A percentile compares a stretch with the other conserved stretches of the same genome.
Conservation (phyloP, 768 basidiomycete species). For the Naganishia randhawae region DNA sequence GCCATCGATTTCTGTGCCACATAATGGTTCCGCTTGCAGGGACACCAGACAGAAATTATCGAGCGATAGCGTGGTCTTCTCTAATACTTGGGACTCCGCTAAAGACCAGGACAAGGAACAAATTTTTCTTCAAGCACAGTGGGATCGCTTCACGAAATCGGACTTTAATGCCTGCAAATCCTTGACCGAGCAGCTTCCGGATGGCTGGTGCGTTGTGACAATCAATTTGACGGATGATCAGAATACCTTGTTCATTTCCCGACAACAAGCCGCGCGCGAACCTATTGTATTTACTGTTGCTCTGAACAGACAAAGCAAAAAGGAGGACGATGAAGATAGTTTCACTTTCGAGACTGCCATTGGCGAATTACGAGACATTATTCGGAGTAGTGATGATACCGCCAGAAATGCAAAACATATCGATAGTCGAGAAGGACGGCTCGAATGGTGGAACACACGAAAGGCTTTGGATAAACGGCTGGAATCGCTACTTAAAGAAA, state of each 20-base stretch:
- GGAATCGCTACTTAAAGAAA: slow-evolving; percentile 68
- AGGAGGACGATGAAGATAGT: slow-evolving; percentile 72
- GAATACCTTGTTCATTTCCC: slow-evolving; percentile 74
- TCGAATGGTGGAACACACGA: slow-evolving; percentile 82
- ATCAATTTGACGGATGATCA: slow-evolving; percentile 79
- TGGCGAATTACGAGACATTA: slow-evolving; percentile 71
- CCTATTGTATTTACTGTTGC: slow-evolving; percentile 87
- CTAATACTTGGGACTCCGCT: not conserved
- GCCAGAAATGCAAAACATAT: slow-evolving; percentile 70
- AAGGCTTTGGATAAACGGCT: slow-evolving; percentile 71
- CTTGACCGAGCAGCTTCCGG: slow-evolving; percentile 37
- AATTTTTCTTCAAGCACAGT: not conserved
- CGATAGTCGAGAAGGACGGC: slow-evolving; percentile 45
- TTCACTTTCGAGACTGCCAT: slow-evolving; percentile 72
- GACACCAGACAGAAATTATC: not conserved
- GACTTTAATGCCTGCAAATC: slow-evolving; percentile 52
- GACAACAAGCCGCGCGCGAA: slow-evolving; percentile 61
- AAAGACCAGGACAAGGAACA: not conserved
- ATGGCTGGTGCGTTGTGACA: slow-evolving; percentile 76
- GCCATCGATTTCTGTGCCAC: slow-evolving; percentile 53
- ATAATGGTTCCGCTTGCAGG: too few relatives aligned
- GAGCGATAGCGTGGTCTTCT: not conserved
- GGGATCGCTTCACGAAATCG: slow-evolving; percentile 3
- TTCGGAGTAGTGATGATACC: slow-evolving; percentile 70
- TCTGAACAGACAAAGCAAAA: slow-evolving; percentile 66